Conservation (phyloP, 2,329 filamentous ascomycete species). For the Aspergillus pseudoviridinutans region DNA sequence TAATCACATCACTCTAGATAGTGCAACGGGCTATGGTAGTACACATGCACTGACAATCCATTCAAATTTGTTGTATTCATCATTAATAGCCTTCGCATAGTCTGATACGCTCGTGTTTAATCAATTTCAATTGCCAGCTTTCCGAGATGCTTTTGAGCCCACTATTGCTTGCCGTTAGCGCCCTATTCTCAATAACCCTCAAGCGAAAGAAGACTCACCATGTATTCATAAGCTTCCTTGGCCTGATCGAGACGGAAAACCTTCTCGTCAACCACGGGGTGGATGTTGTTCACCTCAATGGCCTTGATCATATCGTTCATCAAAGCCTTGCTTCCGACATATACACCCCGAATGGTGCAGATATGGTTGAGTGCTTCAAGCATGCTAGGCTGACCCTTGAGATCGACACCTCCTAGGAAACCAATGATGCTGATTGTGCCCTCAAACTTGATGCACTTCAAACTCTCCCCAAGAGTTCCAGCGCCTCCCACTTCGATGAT, state of each 20-base stretch:
- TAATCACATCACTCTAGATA: background rate
- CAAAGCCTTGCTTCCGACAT: slow-evolving; percentile 53
- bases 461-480: slow-evolving; percentile 54
- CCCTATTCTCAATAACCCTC: background rate
- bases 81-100: background rate
- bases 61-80: background rate
- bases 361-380: slow-evolving; percentile 49
- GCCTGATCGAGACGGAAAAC: slow-evolving; percentile 51
- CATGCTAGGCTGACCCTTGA: slow-evolving; percentile 48
- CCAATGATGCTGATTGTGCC: slow-evolving; percentile 56
- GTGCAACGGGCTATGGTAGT: background rate
- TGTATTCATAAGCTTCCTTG: slow-evolving; percentile 54
- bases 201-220: slow-evolving; percentile 34
- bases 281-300: slow-evolving; percentile 57
- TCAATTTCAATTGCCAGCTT: slow-evolving; percentile 50
- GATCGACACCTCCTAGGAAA: slow-evolving; percentile 50
- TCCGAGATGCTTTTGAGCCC: slow-evolving; percentile 53
- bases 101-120: slow-evolving; percentile 16
- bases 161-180: slow-evolving; percentile 27
- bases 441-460: slow-evolving; percentile 53
- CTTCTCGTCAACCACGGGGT: slow-evolving; percentile 57
- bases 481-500: slow-evolving; percentile 65
- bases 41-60: background rate
- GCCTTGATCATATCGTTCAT: slow-evolving; percentile 58
- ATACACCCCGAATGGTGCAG: slow-evolving; percentile 55